Evolutionary conservation across 371 early-diverging fungal species (phyloP).

Genomic region (Mortierella sp.): DNA sequence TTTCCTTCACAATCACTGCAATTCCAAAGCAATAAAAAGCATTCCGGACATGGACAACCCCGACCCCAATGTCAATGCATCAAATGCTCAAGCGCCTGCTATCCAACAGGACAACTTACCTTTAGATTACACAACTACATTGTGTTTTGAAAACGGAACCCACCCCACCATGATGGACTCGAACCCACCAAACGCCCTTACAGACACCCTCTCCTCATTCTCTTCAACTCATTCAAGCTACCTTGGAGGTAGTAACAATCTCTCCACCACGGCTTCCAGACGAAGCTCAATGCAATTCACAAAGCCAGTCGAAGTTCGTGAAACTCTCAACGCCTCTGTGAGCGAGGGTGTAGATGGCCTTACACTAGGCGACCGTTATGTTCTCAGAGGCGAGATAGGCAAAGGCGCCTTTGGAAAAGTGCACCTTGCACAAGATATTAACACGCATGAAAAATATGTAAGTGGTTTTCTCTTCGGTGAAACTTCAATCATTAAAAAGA

Average conservation of each 20-base stretch:
- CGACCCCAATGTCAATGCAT: too few relatives aligned
- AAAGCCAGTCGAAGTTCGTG: conserved; percentile 59
- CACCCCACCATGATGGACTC: conserved; percentile 24
- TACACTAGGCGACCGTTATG: conserved; percentile 87
- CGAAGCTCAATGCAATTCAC: conserved; percentile 32
- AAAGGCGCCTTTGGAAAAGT: conserved; percentile 93
- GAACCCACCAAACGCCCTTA: conserved; percentile 19
- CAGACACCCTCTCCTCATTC: conserved; percentile 45
- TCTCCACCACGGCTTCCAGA: conserved; percentile 25
- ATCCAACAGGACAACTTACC: conserved; percentile 30
- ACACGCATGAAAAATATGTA: conserved; percentile 72
- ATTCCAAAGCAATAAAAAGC: too few relatives aligned
- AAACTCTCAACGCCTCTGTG: conserved; percentile 78
- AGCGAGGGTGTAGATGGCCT: conserved; percentile 78
- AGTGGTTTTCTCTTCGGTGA: background rate
- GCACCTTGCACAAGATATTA: conserved; percentile 76
- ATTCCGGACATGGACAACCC: conserved; percentile 3
- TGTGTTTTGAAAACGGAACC: conserved; percentile 25
- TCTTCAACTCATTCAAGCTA: conserved; percentile 28
- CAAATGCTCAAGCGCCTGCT: background rate
- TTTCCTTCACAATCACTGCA: too few relatives aligned
- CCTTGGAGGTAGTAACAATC: conserved; percentile 12
- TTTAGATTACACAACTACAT: conserved; percentile 21
- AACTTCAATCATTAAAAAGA: background rate
- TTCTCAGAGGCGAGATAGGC: conserved; percentile 82